Evolutionary conservation across 163 green algal genomes (phyloP).

Genomic region (Chlamydomonas reinhardtii): DNA sequence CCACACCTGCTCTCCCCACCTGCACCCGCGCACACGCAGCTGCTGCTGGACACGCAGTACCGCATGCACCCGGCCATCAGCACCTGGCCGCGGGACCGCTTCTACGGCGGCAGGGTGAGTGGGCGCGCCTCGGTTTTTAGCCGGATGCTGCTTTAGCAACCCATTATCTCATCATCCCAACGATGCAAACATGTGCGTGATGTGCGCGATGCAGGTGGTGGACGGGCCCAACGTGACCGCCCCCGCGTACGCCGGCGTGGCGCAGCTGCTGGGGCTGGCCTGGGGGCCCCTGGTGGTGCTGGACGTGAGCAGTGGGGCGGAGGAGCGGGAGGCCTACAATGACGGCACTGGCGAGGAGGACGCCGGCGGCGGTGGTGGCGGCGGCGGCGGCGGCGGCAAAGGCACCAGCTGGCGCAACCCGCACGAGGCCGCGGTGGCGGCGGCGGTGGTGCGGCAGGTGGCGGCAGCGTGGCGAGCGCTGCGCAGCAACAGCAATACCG

Average conservation of each 20-base stretch:
- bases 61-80: slow-evolving; percentile 91
- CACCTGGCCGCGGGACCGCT: slow-evolving; percentile 68
- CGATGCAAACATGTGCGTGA: too few species aligned
- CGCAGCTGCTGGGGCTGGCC: not conserved
- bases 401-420: slow-evolving; percentile 8
- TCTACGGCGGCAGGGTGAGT: slow-evolving; percentile 66
- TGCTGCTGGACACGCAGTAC: slow-evolving; percentile 92
- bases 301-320: not conserved
- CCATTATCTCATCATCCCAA: too few species aligned
- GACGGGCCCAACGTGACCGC: slow-evolving; percentile 44
- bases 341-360: not conserved
- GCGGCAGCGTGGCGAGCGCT: not conserved
- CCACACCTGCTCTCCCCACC: too few species aligned
- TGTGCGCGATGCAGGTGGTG: slow-evolving; percentile 22
- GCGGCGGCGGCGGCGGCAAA: not conserved
- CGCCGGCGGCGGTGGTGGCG: not conserved
- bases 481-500: not conserved
- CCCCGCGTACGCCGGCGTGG: not conserved
- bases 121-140: too few species aligned
- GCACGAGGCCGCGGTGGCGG: not conserved
- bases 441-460: not conserved
- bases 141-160: too few species aligned
- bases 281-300: not conserved
- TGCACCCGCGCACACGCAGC: not conserved
- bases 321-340: not conserved